Conservation (phyloP, 805 yeast genomes). For the Tetrapisispora namnaoensis region DNA sequence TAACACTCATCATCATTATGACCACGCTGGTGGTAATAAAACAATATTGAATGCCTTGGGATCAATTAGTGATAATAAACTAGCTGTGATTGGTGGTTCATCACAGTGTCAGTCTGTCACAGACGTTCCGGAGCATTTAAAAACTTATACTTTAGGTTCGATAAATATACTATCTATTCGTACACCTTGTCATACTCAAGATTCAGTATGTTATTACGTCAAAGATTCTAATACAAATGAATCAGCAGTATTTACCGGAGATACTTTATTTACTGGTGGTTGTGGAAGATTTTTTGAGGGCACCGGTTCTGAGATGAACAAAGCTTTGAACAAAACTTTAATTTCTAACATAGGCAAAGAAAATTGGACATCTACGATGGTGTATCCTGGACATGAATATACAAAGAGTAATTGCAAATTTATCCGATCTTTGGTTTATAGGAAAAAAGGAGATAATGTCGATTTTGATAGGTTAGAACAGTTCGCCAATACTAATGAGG, state of each 20-base stretch:
- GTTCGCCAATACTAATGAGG: slow-evolving; percentile 46
- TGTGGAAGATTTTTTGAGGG: slow-evolving; percentile 98
- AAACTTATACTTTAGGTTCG: slow-evolving; percentile 34
- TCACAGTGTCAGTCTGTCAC: slow-evolving; percentile 39
- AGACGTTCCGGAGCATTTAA: slow-evolving; percentile 58
- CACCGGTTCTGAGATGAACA: slow-evolving; percentile 67
- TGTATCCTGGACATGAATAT: slow-evolving; percentile 95
- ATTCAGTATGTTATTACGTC: slow-evolving; percentile 80
- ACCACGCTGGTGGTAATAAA: slow-evolving; percentile 84
- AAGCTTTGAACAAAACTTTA: slow-evolving; percentile 50
- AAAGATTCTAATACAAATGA: slow-evolving; percentile 53
- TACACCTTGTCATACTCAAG: slow-evolving; percentile 98
- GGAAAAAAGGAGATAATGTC: slow-evolving; percentile 29
- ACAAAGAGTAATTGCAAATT: slow-evolving; percentile 74
- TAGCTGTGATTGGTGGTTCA: slow-evolving; percentile 70
- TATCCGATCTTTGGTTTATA: slow-evolving; percentile 51
- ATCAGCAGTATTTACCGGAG: slow-evolving; percentile 85
- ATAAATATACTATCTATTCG: slow-evolving; percentile 64
- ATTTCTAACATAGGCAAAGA: slow-evolving; percentile 45
- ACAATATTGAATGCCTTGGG: slow-evolving; percentile 20
- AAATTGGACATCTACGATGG: slow-evolving; percentile 39
- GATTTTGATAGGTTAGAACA: slow-evolving; percentile 47
- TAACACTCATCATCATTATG: slow-evolving; percentile 94
- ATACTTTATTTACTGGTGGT: slow-evolving; percentile 87
- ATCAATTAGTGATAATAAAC: slow-evolving; percentile 30